phyloP scores from a whole-genome alignment of 805 yeast genomes.

The Helenozyma rhizophorensis region DNA sequence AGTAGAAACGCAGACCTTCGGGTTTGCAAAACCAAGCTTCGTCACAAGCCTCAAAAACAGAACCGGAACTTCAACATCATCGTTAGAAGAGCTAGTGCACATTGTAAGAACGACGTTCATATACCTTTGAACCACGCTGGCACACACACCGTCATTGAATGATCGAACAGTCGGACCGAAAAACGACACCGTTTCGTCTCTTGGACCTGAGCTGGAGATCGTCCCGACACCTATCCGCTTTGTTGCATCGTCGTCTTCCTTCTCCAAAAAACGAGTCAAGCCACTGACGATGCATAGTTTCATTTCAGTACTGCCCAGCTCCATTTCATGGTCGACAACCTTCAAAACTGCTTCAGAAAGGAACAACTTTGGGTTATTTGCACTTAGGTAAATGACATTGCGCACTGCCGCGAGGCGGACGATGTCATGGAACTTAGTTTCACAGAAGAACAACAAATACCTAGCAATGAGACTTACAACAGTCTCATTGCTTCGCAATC shows the following conservation, averaged over 20 bases:
- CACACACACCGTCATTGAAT: conserved; percentile 65
- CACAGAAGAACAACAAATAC: conserved; percentile 53
- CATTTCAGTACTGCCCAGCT: conserved; percentile 30
- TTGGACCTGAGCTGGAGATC: conserved; percentile 35
- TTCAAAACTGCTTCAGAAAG: conserved; percentile 49
- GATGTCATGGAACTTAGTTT: conserved; percentile 21
- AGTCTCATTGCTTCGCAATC: conserved; percentile 48
- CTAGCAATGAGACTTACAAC: conserved; percentile 56
- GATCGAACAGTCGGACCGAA: conserved; percentile 48
- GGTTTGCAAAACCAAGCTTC: conserved; percentile 69
- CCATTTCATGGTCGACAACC: conserved; percentile 50
- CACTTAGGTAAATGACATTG: conserved; percentile 19
- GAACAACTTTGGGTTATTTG: conserved; percentile 61
- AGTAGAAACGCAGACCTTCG: conserved; percentile 64
- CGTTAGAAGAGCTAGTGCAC: conserved; percentile 44
- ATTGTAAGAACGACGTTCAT: conserved; percentile 43
- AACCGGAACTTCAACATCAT: conserved; percentile 47
- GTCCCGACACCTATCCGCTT: conserved; percentile 37
- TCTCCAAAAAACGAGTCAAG: conserved; percentile 50
- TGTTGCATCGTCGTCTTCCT: conserved; percentile 48
- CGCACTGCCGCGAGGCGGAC: not conserved
- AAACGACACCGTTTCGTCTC: conserved; percentile 45
- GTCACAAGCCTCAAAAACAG: conserved; percentile 53
- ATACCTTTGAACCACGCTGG: conserved; percentile 67
- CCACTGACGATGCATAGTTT: conserved; percentile 54